Evolutionary conservation across 2,329 filamentous ascomycete genomes (phyloP).

Genomic region (Diaporthe citriasiana): DNA sequence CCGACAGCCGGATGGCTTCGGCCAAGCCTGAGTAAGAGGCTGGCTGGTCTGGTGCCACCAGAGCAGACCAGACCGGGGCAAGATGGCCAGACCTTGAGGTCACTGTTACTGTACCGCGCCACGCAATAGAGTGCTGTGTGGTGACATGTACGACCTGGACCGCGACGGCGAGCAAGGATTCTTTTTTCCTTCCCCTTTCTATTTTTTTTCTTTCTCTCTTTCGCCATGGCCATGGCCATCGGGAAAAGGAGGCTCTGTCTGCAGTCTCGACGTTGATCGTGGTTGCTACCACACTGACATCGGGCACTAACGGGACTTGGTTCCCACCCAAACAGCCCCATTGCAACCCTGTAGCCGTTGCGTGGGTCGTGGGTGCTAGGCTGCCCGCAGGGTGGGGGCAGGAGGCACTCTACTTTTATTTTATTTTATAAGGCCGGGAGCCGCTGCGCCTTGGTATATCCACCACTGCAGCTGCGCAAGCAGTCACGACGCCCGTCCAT

Average conservation of each 20-base stretch:
- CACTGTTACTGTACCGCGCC: constrained; percentile 21
- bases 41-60: constrained; percentile 18
- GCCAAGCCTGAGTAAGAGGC: constrained; percentile 12
- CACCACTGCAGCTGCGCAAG: neutral
- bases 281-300: constrained; percentile 13
- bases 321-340: neutral
- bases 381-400: neutral
- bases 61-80: neutral
- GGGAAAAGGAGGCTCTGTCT: constrained; percentile 10
- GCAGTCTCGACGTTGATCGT: neutral
- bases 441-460: neutral
- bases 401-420: neutral
- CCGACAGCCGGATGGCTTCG: constrained; percentile 1
- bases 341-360: constrained; percentile 14
- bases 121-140: neutral
- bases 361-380: neutral
- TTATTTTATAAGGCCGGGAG: constrained; percentile 12
- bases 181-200: neutral
- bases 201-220: neutral
- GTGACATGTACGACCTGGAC: neutral
- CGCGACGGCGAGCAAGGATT: neutral
- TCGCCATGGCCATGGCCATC: neutral
- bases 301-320: constrained; percentile 33
- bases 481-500: neutral
- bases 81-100: constrained; percentile 28